Base-by-base conservation (phyloP, 129 eudicot species). In the Chrysanthemum lavandulifolium region DNA sequence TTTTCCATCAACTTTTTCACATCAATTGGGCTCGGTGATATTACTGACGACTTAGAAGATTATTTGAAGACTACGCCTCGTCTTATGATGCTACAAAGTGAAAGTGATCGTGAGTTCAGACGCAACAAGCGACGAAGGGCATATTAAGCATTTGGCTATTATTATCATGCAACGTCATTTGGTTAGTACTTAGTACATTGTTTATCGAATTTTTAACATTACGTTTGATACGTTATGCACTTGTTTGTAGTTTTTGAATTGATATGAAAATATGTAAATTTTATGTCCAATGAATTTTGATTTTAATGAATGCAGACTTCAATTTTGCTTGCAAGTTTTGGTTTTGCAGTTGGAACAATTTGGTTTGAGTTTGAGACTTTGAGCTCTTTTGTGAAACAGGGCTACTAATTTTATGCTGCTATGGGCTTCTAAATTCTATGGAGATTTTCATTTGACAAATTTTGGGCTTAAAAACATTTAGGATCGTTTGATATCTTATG, bases 21-120 rank as follows among this genome's bases (percentile, higher is more conserved):
- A 2, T 94, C 98, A 0, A 94, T 94, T 50, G 98, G 98, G 66
- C 86, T 94, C 3, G 98, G 98, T 74, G 98, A 96, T 48, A 90
- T 94, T 36, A 94, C 98, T 2, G 98, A 90, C 65, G 90, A 88
- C 75, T 57, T 94, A 64, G 81, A 97, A 53, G 98, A 94, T 73
- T 90, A 90, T 59, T 71, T 94, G 50, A 94, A 94, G 86, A 90
- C 90, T 73, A 90, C 90, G 97, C 97, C 98, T 6, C 84, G 98
- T 21, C 85, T 90, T 25, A 94, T 94, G 60, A 94, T 90, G 98
- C 96, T 89, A 58, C 95, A 94, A 47, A 78, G 84, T 62, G 79
- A 82, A 0, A 70, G 85, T 53, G 87, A 83, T 21, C 76, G 82
- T 10, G 88, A 85, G 57, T 77, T 54, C 53, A 82, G 55, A 48